A percentile compares a stretch with the other conserved stretches of the same genome.
These are phyloP conservation scores for Cyberlindnera nakhonratchasimensis DNA, from an alignment of 805 yeast species.

Conservation along the genomic window DNA sequence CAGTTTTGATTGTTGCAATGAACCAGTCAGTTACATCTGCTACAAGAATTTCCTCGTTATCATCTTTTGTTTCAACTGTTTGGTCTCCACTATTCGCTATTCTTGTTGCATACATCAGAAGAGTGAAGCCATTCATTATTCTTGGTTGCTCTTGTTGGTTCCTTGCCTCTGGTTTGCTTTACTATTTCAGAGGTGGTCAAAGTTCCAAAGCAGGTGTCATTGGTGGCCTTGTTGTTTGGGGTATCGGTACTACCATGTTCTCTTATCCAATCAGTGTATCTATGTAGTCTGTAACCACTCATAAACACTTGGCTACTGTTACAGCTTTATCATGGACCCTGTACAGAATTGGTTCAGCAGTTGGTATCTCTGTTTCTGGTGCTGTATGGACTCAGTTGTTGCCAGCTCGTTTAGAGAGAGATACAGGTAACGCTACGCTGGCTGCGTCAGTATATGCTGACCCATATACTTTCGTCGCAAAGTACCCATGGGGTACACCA, in stretches of 20 bases:
- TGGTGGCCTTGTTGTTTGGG: conserved; percentile 60
- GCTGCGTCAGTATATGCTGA: conserved; percentile 46
- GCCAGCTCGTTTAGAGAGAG: conserved; percentile 38
- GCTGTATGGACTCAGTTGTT: conserved; percentile 67
- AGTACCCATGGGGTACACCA: conserved; percentile 60
- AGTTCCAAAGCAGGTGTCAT: conserved; percentile 53
- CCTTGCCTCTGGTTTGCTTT: conserved; percentile 54
- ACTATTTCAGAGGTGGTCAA: conserved; percentile 53
- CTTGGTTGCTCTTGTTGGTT: conserved; percentile 56
- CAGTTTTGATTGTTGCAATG: conserved; percentile 63
- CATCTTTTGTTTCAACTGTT: conserved; percentile 59
- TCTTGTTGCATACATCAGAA: conserved; percentile 42
- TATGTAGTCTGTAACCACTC: conserved; percentile 55
- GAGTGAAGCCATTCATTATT: conserved; percentile 57
- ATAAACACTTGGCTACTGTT: conserved; percentile 66
- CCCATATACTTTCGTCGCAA: conserved; percentile 48
- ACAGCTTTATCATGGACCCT: conserved; percentile 54
- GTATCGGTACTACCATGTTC: conserved; percentile 71
- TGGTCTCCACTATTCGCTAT: conserved; percentile 57
- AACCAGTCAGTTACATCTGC: conserved; percentile 58
- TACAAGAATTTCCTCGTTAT: conserved; percentile 55
- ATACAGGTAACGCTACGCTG: conserved; percentile 34
- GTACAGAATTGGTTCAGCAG: conserved; percentile 60
- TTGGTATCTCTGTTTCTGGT: conserved; percentile 63
- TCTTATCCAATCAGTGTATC: conserved; percentile 65